A percentile compares a stretch with the other conserved stretches of the same genome.
Conservation (phyloP, 2,329 filamentous ascomycete species). For the Botrytis pseudocinerea region DNA sequence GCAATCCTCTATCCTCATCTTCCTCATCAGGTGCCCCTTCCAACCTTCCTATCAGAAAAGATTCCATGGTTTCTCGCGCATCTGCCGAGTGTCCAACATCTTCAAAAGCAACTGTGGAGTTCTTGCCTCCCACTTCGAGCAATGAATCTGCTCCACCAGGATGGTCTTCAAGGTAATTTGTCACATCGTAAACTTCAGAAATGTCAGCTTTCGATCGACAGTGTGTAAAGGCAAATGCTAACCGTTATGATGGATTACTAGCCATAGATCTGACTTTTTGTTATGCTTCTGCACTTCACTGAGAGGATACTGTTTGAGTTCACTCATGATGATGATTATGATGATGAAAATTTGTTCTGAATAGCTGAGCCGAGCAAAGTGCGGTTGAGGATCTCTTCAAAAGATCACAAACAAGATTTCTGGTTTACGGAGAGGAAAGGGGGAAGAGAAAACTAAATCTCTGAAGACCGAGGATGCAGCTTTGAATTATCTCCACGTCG, state of each 20-base stretch:
- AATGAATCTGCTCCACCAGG: constrained; percentile 77
- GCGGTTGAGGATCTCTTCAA: background rate
- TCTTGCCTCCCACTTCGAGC: constrained; percentile 73
- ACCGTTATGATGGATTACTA: constrained; percentile 58
- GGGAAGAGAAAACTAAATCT: background rate
- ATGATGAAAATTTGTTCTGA: background rate
- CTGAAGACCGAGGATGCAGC: background rate
- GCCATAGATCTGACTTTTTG: constrained; percentile 51
- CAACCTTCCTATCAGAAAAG: constrained; percentile 24
- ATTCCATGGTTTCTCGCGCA: constrained; percentile 27
- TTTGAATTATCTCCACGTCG: background rate
- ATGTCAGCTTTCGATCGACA: background rate
- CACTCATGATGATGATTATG: constrained; percentile 19
- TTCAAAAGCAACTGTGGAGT: constrained; percentile 78
- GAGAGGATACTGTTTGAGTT: constrained; percentile 30
- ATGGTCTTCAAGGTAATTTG: constrained; percentile 59
- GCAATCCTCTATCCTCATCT: constrained; percentile 22
- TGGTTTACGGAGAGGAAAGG: background rate
- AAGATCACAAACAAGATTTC: background rate
- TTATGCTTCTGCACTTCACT: constrained; percentile 53
- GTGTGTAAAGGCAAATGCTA: background rate
- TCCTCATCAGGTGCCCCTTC: constrained; percentile 25
- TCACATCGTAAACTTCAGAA: constrained; percentile 56
- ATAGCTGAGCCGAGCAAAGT: background rate
- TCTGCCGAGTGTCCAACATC: constrained; percentile 75